Percentiles rank a stretch among this genome's conserved stretches.
phyloP scores from a whole-genome alignment of 805 yeast species.

The Myxozyma lipomycoides region DNA sequence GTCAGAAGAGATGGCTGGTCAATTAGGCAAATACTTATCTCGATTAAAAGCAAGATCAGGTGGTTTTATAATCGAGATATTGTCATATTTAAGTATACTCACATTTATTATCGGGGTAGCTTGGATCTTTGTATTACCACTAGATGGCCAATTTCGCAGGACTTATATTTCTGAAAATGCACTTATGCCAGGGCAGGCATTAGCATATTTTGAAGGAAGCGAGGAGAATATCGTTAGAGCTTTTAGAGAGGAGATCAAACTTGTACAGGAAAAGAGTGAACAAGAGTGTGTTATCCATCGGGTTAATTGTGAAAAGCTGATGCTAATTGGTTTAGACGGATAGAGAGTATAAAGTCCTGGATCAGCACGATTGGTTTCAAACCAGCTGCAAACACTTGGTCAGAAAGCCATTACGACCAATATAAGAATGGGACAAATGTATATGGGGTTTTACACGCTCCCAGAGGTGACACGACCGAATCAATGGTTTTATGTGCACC shows the following conservation, averaged over 20 bases:
- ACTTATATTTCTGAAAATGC: conserved; percentile 96
- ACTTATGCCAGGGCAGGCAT: conserved; percentile 92
- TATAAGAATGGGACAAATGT: conserved; percentile 45
- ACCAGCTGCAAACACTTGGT: conserved; percentile 47
- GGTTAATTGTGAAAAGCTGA: background rate
- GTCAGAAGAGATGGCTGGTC: no score
- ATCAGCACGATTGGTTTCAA: conserved; percentile 68
- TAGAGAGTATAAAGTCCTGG: conserved; percentile 53
- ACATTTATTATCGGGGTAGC: conserved; percentile 41
- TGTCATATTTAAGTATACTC: no score
- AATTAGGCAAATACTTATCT: no score
- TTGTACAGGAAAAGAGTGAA: conserved; percentile 33
- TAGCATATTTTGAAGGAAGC: conserved; percentile 82
- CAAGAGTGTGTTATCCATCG: conserved; percentile 16
- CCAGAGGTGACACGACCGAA: conserved; percentile 94
- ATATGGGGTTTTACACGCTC: conserved; percentile 85
- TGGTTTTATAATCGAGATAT: no score
- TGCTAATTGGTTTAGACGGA: conserved; percentile 37
- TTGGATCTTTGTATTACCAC: conserved; percentile 62
- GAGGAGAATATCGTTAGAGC: conserved; percentile 94
- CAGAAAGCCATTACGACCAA: conserved; percentile 31
- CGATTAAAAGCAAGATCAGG: no score
- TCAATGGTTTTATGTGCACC: conserved; percentile 89
- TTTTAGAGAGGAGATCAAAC: conserved; percentile 58
- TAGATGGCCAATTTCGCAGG: conserved; percentile 73